Percentiles rank a stretch among this genome's conserved stretches.
phyloP scores from a whole-genome alignment of 495 filamentous ascomycete species.

The Tuber melanosporum region DNA sequence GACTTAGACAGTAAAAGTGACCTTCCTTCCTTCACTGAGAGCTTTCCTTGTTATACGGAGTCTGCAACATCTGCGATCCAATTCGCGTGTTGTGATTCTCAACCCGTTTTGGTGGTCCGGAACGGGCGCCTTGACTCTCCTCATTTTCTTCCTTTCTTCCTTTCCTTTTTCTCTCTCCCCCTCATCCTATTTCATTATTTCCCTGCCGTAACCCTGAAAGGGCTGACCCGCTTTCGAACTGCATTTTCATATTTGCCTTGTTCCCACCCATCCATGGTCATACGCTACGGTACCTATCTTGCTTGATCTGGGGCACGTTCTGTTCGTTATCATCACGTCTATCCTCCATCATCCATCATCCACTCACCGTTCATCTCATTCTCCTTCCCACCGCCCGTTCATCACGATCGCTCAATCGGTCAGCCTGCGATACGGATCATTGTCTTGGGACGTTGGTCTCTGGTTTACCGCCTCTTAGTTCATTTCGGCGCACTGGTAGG shows the following conservation, averaged over 20 bases:
- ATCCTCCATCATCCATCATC: conserved; percentile 2
- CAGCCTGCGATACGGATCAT: background rate
- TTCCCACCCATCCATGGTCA: background rate
- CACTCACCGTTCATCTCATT: background rate
- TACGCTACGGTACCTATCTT: background rate
- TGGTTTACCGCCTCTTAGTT: background rate
- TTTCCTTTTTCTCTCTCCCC: background rate
- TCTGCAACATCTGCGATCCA: background rate
- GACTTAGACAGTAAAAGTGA: background rate
- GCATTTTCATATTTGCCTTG: background rate
- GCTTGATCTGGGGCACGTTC: background rate
- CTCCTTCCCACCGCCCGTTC: background rate
- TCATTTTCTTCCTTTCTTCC: background rate
- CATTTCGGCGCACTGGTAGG: background rate
- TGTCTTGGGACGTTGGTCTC: background rate
- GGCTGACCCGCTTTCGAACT: background rate
- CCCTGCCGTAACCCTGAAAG: background rate
- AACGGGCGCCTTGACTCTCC: background rate
- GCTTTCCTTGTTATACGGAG: background rate
- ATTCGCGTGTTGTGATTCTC: background rate
- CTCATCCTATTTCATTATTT: conserved; percentile 2
- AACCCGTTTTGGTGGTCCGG: background rate
- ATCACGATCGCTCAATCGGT: background rate
- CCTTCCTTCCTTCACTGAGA: background rate
- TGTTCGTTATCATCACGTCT: background rate